A percentile compares a stretch with the other conserved stretches of the same genome.
Evolutionary conservation across 257 asterid species (phyloP).

Genomic region (Fraxinus americana): DNA sequence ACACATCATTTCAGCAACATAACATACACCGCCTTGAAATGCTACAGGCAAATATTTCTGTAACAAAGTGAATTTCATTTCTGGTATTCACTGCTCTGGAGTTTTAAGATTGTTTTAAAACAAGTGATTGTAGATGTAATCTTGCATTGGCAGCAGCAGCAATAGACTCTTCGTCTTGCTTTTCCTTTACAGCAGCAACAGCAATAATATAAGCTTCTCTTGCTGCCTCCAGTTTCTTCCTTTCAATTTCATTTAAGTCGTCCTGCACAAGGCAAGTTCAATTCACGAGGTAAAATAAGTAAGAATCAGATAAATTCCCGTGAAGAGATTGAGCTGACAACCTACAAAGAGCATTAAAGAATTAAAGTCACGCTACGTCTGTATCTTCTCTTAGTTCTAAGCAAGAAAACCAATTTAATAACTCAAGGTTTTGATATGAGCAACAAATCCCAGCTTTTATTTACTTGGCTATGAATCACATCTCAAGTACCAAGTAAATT

Average conservation of each 20-base stretch:
- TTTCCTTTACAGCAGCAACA: constrained; percentile 72
- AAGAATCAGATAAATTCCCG: background rate
- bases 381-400: background rate
- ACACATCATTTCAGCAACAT: constrained; percentile 14
- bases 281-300: background rate
- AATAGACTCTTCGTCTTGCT: constrained; percentile 70
- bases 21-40: background rate
- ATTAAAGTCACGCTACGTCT: background rate
- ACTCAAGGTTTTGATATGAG: background rate
- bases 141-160: constrained; percentile 83
- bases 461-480: background rate
- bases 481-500: background rate
- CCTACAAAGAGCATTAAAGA: background rate
- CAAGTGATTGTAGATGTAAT: constrained; percentile 63
- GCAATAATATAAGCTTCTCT: constrained; percentile 73
- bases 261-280: constrained; percentile 49
- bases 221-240: constrained; percentile 71
- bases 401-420: background rate
- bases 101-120: constrained; percentile 35
- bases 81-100: background rate
- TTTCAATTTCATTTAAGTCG: constrained; percentile 43
- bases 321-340: background rate
- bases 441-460: background rate
- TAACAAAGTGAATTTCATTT: constrained; percentile 4
- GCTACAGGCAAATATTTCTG: constrained; percentile 13